Conservation (phyloP, 371 early-diverging fungal genomes). For the Apophysomyces elegans region DNA sequence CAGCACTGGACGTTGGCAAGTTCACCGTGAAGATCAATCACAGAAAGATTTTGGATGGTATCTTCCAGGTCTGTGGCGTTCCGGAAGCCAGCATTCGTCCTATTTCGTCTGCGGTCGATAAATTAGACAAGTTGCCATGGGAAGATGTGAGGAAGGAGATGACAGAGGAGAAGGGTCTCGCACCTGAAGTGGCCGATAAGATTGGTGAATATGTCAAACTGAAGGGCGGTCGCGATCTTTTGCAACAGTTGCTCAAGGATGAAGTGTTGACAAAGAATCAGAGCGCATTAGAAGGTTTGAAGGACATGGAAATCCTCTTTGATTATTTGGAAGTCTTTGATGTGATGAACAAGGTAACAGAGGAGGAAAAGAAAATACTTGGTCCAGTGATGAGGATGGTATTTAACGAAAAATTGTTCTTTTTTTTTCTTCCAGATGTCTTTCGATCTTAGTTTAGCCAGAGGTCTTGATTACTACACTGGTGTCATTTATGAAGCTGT, state of each 20-base stretch:
- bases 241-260: conserved; percentile 68
- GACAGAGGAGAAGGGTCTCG: conserved; percentile 87
- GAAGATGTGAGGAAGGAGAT: conserved; percentile 92
- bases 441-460: conserved; percentile 95
- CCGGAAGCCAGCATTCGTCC: conserved; percentile 81
- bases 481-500: conserved; percentile 99
- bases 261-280: conserved; percentile 62
- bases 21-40: conserved; percentile 96
- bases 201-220: conserved; percentile 89
- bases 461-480: conserved; percentile 99
- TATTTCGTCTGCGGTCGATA: conserved; percentile 99
- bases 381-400: not conserved
- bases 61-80: conserved; percentile 95
- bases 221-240: conserved; percentile 77
- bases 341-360: conserved; percentile 60
- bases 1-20: conserved; percentile 74
- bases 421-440: conserved; percentile 53
- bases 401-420: not conserved
- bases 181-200: conserved; percentile 76
- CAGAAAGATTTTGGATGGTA: conserved; percentile 94
- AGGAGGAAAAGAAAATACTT: not conserved
- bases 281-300: conserved; percentile 86
- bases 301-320: conserved; percentile 86
- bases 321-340: conserved; percentile 85
- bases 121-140: conserved; percentile 98